Evolutionary conservation across 1,284 basidiomycete species (phyloP), one percentile per base, ranked within the genome.

Genomic region (Schizophyllum commune): DNA sequence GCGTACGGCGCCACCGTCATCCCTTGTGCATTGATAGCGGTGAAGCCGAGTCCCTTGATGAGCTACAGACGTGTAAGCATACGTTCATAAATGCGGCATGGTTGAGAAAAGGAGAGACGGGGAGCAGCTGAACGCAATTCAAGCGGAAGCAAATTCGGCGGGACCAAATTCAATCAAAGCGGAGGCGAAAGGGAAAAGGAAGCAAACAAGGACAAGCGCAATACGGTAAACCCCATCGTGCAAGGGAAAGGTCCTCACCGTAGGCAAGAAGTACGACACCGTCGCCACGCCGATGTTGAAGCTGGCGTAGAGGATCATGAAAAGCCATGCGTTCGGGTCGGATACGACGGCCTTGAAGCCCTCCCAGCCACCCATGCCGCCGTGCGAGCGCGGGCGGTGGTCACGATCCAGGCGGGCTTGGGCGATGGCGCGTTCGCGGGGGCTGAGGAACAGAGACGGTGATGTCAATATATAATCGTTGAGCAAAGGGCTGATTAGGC

Each of bases 211-310:
- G 27, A 27, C 27, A 27, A 27, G 27, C 27, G 27, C 27, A 27
- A 27, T 27, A 27, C 27, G 5, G 27, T 27, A 5, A 27, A 27
- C 27, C 27, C 27, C 27, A 5, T 27, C 27, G 27, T 22, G 22
- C 22, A 32, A 33, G 15, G 17, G 22, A 5, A 54, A 0, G 20
- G 20, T 5, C 68, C 75, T 57, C 63, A 80, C 82, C 17, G 80
- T 82, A 17, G 82, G 82, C 47, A 84, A 65, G 69, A 84, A 83
- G 66, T 83, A 83, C 0, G 81, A 78, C 19, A 83, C 71, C 0
- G 82, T 83, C 4, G 81, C 81, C 21, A 81, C 80, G 6, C 81
- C 81, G 59, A 83, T 77, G 62, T 83, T 83, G 69, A 82, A 83
- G 68, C 79, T 80, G 0, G 80, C 79, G 63, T 83, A 83, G 27